Percentiles rank a stretch among this genome's conserved stretches.
Conservation (phyloP, 2,329 filamentous ascomycete species). For the Monosporascus ibericus region DNA sequence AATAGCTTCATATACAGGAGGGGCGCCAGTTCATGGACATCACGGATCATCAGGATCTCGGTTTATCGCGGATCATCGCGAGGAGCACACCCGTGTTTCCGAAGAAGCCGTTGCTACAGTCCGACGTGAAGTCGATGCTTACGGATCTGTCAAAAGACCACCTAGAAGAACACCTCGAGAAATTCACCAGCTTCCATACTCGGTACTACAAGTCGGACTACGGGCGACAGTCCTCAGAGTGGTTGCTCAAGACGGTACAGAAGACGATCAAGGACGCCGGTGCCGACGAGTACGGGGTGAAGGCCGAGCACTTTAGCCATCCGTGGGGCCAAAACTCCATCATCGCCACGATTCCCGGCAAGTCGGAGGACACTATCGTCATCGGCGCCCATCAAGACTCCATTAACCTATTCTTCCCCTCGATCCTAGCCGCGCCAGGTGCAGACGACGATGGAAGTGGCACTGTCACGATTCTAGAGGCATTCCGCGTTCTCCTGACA, state of each 20-base stretch:
- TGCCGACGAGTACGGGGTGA: conserved; percentile 59
- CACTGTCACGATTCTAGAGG: conserved; percentile 91
- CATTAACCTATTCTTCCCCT: conserved; percentile 87
- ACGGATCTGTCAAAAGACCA: conserved; percentile 65
- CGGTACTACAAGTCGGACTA: conserved; percentile 75
- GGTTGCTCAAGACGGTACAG: conserved; percentile 73
- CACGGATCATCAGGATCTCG: conserved; percentile 65
- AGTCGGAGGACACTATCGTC: conserved; percentile 76
- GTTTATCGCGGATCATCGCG: conserved; percentile 34
- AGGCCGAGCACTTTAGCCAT: conserved; percentile 70
- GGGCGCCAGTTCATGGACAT: conserved; percentile 93
- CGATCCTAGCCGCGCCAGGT: conserved; percentile 76
- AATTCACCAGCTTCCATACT: conserved; percentile 72
- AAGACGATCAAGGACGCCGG: conserved; percentile 65
- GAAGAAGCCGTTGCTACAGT: conserved; percentile 55
- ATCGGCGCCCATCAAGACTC: conserved; percentile 93
- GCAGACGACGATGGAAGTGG: conserved; percentile 95
- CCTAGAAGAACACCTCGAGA: conserved; percentile 73
- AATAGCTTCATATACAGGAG: conserved; percentile 44
- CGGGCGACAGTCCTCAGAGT: conserved; percentile 79
- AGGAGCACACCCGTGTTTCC: conserved; percentile 56
- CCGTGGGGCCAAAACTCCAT: conserved; percentile 86
- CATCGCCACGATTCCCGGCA: conserved; percentile 85
- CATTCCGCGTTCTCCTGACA: conserved; percentile 72
- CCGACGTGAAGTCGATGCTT: conserved; percentile 61